Base-by-base conservation (phyloP, 1,284 basidiomycete species). In the Mycosarcoma mackinlayi region DNA sequence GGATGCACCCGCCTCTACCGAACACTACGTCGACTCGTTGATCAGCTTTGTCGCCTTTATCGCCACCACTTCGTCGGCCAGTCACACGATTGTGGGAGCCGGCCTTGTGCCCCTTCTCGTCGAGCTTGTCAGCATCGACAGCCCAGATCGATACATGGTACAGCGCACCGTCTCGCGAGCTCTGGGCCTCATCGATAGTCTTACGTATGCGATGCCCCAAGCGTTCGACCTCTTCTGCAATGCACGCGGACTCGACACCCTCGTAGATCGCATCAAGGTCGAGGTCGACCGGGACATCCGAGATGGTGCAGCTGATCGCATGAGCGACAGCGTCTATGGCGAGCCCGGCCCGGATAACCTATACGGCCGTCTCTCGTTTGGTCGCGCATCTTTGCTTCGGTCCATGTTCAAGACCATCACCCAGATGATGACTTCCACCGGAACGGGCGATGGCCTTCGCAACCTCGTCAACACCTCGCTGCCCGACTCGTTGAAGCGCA, bases 71-170 rank as follows among this genome's bases (percentile, higher is more conserved):
- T 87, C 91, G 3, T 87, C 89, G 1, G 92, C 93, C 28, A 92
- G 92, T 30, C 92, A 91, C 77, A 92, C 96, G 90, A 89, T 98
- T 39, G 91, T 98, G 57, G 92, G 93, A n/a, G 94, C 96, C n/a
- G 96, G 96, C 3, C 85, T 98, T 41, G 88, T 98, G 27, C 92
- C 93, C 1, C 85, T 95, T 8, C 86, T 99, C 14, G 47, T 82
- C 46, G 63, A 78, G 39, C 54, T 82, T 8, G 45, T 78, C 35
- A 53, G 66, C 30, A 71, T 73, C 41, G 27, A 30, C 13, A 49
- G 58, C 7, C 65, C 75, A 3, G 58, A 73, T 23, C 48, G 60
- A 10, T 78, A 76, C 67, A 73, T 81, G 58, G 75, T 79, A 10
- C 78, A 79, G 57, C 71, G 80, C 25, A 81, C 78, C 27, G 63